A percentile compares a stretch with the other conserved stretches of the same genome.
Evolutionary conservation across 148 eudicot species (phyloP).

Genomic region (Vaccinium vitisidaea): DNA sequence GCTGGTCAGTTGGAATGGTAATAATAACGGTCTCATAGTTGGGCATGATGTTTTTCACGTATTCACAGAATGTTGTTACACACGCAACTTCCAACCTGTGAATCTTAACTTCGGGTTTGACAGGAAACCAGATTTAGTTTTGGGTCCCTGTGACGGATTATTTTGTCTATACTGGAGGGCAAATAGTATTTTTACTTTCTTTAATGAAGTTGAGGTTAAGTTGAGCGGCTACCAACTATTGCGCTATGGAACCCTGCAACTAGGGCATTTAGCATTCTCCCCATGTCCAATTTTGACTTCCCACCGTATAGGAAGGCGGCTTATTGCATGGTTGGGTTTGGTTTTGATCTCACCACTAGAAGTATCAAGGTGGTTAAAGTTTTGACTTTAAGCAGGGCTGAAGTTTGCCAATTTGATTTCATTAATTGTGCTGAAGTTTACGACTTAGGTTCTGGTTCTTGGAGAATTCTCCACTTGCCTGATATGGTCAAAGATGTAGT

Average conservation of each 20-base stretch:
- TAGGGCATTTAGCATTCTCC: neutral
- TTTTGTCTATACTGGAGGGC: neutral
- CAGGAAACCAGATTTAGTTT: neutral
- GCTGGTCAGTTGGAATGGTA: neutral
- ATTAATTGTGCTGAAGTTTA: neutral
- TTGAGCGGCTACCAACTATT: neutral
- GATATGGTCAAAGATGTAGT: neutral
- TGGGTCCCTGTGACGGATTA: neutral
- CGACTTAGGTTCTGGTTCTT: neutral
- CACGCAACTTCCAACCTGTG: neutral
- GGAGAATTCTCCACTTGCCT: neutral
- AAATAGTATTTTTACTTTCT: too few relatives aligned
- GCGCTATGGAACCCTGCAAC: neutral
- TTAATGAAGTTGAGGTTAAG: too few relatives aligned
- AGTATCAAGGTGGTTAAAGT: neutral
- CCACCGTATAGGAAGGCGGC: neutral
- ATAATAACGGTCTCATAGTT: neutral
- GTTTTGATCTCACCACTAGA: neutral
- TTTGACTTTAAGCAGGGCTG: neutral
- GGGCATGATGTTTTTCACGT: neutral
- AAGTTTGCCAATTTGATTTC: neutral
- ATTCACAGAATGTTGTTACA: neutral
- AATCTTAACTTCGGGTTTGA: neutral
- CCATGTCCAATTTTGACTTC: neutral
- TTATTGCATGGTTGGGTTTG: neutral